Percentiles rank a stretch among this genome's conserved stretches.
phyloP scores from a whole-genome alignment of 1,139 yeast species.

The Suhomyces yuchorum region DNA sequence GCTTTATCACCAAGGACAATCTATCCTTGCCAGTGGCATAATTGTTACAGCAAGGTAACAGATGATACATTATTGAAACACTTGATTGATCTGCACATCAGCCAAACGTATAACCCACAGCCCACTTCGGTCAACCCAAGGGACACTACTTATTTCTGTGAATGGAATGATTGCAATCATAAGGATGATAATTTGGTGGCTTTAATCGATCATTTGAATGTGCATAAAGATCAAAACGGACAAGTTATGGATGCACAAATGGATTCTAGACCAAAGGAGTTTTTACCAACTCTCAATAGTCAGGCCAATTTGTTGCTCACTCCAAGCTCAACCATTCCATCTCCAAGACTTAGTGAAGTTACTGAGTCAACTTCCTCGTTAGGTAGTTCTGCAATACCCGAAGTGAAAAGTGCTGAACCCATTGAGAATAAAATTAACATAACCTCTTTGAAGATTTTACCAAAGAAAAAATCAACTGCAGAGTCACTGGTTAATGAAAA shows the following conservation, averaged over 20 bases:
- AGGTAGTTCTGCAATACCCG: not conserved
- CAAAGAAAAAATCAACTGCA: conserved; percentile 23
- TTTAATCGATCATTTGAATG: conserved; percentile 61
- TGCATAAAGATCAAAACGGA: conserved; percentile 38
- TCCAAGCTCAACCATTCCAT: conserved; percentile 17
- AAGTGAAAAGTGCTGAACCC: not conserved
- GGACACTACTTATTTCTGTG: conserved; percentile 50
- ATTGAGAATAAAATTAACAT: conserved; percentile 24
- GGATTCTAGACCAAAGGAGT: not conserved
- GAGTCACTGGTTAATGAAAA: conserved; percentile 17
- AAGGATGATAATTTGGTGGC: conserved; percentile 52
- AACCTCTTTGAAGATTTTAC: conserved; percentile 38
- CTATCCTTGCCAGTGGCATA: conserved; percentile 57
- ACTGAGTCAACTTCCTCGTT: not conserved
- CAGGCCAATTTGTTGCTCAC: conserved; percentile 18
- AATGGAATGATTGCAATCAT: conserved; percentile 72
- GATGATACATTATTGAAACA: conserved; percentile 57
- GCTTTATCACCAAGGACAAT: conserved; percentile 6
- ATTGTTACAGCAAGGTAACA: conserved; percentile 46
- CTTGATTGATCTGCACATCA: conserved; percentile 57
- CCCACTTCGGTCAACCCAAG: conserved; percentile 16
- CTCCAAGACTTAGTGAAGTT: conserved; percentile 6
- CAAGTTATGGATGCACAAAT: conserved; percentile 3
- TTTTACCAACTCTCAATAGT: conserved; percentile 13
- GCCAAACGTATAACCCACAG: conserved; percentile 25